phyloP scores from a whole-genome alignment of 2,329 filamentous ascomycete genomes.

The Pseudogymnoascus sp. region DNA sequence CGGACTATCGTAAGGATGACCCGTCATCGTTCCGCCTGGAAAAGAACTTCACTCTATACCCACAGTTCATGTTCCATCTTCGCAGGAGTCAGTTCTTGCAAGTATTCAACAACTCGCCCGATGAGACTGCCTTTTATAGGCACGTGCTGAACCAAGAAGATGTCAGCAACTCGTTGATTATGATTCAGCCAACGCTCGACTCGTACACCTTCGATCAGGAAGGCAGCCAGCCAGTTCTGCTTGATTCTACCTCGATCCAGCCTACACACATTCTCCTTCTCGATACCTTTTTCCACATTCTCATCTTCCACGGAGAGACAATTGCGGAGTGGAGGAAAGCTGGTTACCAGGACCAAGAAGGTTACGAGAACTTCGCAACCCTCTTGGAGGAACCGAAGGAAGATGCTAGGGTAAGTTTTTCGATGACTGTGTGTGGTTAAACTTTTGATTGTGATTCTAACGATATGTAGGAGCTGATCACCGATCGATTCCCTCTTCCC shows the following conservation, averaged over 20 bases:
- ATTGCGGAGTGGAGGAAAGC: slow-evolving; percentile 97
- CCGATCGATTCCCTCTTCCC: slow-evolving; percentile 94
- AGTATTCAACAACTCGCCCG: slow-evolving; percentile 98
- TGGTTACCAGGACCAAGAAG: slow-evolving; percentile 95
- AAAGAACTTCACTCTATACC: slow-evolving; percentile 98
- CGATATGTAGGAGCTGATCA: slow-evolving; percentile 70
- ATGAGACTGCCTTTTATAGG: slow-evolving; percentile 97
- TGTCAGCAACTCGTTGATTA: slow-evolving; percentile 90
- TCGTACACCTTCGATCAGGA: slow-evolving; percentile 97
- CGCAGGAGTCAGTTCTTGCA: slow-evolving; percentile 95
- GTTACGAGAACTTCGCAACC: slow-evolving; percentile 89
- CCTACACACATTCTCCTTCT: slow-evolving; percentile 87
- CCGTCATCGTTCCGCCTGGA: slow-evolving; percentile 93
- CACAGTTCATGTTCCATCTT: slow-evolving; percentile 99
- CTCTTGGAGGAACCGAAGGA: slow-evolving; percentile 91
- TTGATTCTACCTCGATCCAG: slow-evolving; percentile 95
- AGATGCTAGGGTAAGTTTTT: slow-evolving; percentile 70
- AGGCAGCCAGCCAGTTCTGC: slow-evolving; percentile 81
- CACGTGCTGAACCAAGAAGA: slow-evolving; percentile 97
- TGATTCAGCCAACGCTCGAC: slow-evolving; percentile 97
- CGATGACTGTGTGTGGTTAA: neutral
- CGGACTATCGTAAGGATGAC: slow-evolving; percentile 96
- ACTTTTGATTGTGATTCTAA: slow-evolving; percentile 19
- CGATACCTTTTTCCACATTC: slow-evolving; percentile 98
- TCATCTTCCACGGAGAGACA: slow-evolving; percentile 98